Percentiles rank a stretch among this genome's conserved stretches.
Conservation (phyloP, 139 green algal genomes). For the Coelastrella sp. region DNA sequence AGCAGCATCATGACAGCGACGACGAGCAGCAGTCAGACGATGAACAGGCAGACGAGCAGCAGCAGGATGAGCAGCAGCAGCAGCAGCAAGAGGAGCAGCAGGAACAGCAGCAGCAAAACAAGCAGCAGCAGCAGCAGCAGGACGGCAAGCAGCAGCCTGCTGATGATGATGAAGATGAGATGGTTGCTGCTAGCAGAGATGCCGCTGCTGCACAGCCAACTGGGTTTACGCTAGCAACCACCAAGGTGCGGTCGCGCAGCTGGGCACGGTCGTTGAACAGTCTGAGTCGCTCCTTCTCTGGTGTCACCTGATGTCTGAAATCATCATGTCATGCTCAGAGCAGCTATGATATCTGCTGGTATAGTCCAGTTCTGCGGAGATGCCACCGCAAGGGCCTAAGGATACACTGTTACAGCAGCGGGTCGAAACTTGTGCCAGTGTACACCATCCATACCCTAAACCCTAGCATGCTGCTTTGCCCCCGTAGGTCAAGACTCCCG, state of each 20-base stretch:
- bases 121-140: conserved; percentile 5
- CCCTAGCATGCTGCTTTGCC: not conserved
- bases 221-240: conserved; percentile 86
- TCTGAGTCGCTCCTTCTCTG: too few species aligned
- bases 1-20: conserved; percentile 51
- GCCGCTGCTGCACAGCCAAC: conserved; percentile 76
- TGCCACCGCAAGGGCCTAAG: too few species aligned
- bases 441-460: not conserved
- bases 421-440: not conserved
- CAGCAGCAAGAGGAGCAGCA: conserved; percentile 22
- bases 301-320: too few species aligned
- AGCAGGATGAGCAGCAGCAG: conserved; percentile 33
- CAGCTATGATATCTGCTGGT: too few species aligned
- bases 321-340: too few species aligned
- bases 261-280: too few species aligned
- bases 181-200: conserved; percentile 53
- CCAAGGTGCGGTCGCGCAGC: conserved; percentile 34
- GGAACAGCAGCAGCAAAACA: not conserved
- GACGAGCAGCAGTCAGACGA: conserved; percentile 41
- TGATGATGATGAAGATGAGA: conserved; percentile 44
- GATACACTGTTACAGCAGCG: too few species aligned
- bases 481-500: conserved; percentile 51
- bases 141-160: conserved; percentile 11
- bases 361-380: too few species aligned
- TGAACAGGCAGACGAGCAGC: conserved; percentile 20